Evolutionary conservation across 169 alveolate species (phyloP), one percentile per base, ranked within the genome.

Genomic region (Cryptosporidium sp.): DNA sequence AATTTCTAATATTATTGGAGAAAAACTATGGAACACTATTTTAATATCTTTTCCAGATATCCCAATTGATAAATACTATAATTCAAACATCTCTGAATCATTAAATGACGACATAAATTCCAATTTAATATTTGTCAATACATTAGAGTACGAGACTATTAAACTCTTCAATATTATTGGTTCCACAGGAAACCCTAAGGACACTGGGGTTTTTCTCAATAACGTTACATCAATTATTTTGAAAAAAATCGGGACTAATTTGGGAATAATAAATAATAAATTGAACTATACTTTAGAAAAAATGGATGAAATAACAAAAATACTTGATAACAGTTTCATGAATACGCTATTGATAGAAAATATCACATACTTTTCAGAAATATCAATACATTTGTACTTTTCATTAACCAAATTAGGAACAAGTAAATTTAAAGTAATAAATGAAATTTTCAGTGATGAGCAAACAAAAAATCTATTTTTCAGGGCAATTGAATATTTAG

Each of bases 121-220:
- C 12, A 60, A 56, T 31, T 44, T 73, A 16, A 6, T 56, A 18
- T 16, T 73, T 48, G 37, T 73, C 12, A 33, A n/a, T 73, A 5
- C 86, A 14, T 60, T 73, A 23, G 71, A 56, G 56, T 52, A 73
- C n/a, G 86, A 73, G 31, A 56, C 86, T 18, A 53, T 73, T 37
- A 21, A 35, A 33, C 44, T 53, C 6, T 73, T 53, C 35, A 73
- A 73, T 58, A 60, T 58, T 31, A 52, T 73, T 18, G 86, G 86
- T 39, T 73, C 86, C 9, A 73, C 86, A 31, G 86, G 86, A 51
- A 58, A 73, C 51, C 71, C 71, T 3, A 73, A 52, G 6, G 86
- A 73, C 31, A 52, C 31, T 0, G 86, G 86, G 7, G 16, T 60
- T 16, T 56, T 73, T 56, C 18, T 60, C 8, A n/a, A 52, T 35